Base-by-base conservation (phyloP, 2,329 filamentous ascomycete genomes). In the Aspergillus hortae region DNA sequence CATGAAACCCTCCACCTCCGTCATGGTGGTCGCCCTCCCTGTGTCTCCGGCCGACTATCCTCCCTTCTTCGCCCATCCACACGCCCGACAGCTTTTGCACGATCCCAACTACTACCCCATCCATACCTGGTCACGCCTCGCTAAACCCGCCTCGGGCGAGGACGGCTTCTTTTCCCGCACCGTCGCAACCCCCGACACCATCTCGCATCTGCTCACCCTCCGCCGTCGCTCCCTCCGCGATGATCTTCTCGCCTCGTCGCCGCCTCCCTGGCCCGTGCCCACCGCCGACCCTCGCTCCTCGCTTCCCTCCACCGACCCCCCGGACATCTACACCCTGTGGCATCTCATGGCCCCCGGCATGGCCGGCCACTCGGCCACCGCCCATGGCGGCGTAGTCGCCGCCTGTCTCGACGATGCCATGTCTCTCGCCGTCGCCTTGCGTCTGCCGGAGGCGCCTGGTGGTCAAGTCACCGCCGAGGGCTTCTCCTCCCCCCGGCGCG, bases 391-490 rank as follows among this genome's bases (percentile, higher is more conserved):
- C 14, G 59, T 75, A 32, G 56, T 72, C 11, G 69, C 71, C 25
- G 71, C 71, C 4, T 52, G 75, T 19, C 64, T 77, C 21, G 74
- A 77, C 51, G 74, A 77, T 59, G 65, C 70, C 21, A 75, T 76
- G 71, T 74, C 72, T 1, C 53, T 73, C 12, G 67, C 67, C 11
- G 64, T 74, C 35, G 52, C 56, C 6, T 40, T 60, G 30, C 53
- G 55, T 49, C 51, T 56, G 19, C 57, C 53, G 3, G 46, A 36
- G 43, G 33, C 7, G 42, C 63, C 38, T 51, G 56, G 49, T 23
- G 30, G 2, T 33, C 45, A 44, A 43, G 47, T 23, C 17, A 17
- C 40, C 17, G 40, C 11, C 17, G 40, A 51, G 42, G 32, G 54
- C 48, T 41, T 42, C 25, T 17, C 25, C n/a, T 60, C 63, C 19